Conservation (phyloP, 345 rosid genomes). For the Boechera retrofracta region DNA sequence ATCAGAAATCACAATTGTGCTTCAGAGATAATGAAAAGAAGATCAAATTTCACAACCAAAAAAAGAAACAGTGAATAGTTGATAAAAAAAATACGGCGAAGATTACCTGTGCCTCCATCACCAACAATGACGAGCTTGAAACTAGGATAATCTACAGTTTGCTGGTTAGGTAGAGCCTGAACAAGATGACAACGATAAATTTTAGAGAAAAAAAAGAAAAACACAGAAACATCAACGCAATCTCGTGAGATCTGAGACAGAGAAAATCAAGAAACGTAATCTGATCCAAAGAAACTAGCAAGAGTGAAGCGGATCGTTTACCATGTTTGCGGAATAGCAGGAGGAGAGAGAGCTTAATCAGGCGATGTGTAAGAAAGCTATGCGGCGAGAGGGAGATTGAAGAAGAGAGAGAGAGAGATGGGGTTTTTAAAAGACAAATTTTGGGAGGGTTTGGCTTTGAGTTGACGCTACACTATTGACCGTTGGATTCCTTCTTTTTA, state of each 20-base stretch:
- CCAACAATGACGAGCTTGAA: no score
- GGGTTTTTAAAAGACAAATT: slow-evolving; percentile 33
- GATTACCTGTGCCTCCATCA: no score
- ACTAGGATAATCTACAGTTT: no score
- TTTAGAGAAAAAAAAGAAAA: not conserved
- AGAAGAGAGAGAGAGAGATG: slow-evolving; percentile 19
- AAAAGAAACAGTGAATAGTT: no score
- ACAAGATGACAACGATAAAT: no score
- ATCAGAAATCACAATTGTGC: no score
- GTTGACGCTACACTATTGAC: slow-evolving; percentile 51
- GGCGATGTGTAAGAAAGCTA: not conserved
- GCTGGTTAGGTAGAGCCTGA: no score
- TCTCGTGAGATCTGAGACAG: slow-evolving; percentile 12
- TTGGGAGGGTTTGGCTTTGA: slow-evolving; percentile 46
- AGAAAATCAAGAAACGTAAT: not conserved
- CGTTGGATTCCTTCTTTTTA: slow-evolving; percentile 50
- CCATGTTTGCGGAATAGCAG: slow-evolving; percentile 26
- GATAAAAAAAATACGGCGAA: no score
- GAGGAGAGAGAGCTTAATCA: not conserved
- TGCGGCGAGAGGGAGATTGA: slow-evolving; percentile 24
- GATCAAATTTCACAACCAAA: no score
- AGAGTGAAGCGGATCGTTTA: not conserved
- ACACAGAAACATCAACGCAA: not conserved
- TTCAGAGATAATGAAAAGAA: no score
- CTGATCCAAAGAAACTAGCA: not conserved